Evolutionary conservation across 2,329 filamentous ascomycete species (phyloP), one percentile per base, ranked within the genome.

Genomic region (Pestalotiopsis sp.): DNA sequence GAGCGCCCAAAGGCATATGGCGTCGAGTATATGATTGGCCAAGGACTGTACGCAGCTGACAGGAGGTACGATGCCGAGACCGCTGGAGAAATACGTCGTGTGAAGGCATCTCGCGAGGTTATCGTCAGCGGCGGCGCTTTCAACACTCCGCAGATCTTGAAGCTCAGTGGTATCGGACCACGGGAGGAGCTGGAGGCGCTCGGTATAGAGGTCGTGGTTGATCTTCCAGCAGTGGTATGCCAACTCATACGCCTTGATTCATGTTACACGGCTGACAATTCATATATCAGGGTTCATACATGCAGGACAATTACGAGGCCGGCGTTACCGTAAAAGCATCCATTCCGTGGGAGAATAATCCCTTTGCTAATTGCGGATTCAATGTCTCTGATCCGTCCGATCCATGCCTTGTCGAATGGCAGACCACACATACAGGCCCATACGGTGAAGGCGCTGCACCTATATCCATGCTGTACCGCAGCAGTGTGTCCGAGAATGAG

Each of bases 161-260:
- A 80, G 68, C 70, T 78, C 11, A 78, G 76, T 20, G 79, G 79
- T 2, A 75, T 81, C 59, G 79, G 79, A 31, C 69, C 75, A 5
- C 74, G 71, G 27, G 68, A 64, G 2, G 75, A 78, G 67, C 71
- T 78, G 27, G 69, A 68, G 31, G 63, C 68, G 60, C 70, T 84
- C 72, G 75, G 78, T n/a, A 88, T 89, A 69, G 76, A 81, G 1
- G 81, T 87, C 7, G 73, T 87, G 60, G 77, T 80, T 0, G 82
- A 89, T 71, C 80, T 86, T 2, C 87, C 86, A 0, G 76, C 76
- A 39, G 73, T 81, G 20, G 70, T 52, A n/a, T n/a, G 45, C 20
- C 27, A 31, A 31, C 27, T 31, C 27, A 31, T 31, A 6, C 7
- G 27, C 20, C 4, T 52, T 3, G 2, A n/a, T 52, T 17, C 45